These are phyloP conservation scores for Coriaria nepalensis DNA, from an alignment of 306 rosid genomes.

Conservation along the genomic window DNA sequence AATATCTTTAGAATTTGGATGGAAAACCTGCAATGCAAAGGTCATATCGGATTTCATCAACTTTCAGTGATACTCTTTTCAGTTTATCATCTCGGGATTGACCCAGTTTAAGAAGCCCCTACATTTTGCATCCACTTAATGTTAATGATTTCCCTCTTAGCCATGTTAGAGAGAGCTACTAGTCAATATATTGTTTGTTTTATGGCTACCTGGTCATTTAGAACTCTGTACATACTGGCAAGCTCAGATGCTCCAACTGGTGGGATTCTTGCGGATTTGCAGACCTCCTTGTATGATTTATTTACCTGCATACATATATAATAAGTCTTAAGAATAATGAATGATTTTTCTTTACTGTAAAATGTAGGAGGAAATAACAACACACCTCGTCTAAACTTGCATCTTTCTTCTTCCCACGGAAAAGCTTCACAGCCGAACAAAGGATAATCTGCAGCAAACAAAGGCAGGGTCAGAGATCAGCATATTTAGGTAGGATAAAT, in stretches of 20 bases:
- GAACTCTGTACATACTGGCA: slow-evolving; percentile 68
- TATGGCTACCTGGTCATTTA: slow-evolving; percentile 67
- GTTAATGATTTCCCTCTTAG: not conserved
- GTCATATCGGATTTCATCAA: slow-evolving; percentile 59
- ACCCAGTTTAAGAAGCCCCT: slow-evolving; percentile 85
- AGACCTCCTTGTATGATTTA: slow-evolving; percentile 47
- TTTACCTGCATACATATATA: slow-evolving; percentile 42
- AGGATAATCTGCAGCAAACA: slow-evolving; percentile 41
- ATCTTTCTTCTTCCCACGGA: slow-evolving; percentile 68
- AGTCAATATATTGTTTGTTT: not conserved
- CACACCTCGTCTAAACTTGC: slow-evolving; percentile 60
- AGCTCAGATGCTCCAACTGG: slow-evolving; percentile 61
- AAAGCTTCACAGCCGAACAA: slow-evolving; percentile 66
- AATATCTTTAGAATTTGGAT: not conserved
- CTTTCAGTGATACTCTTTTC: slow-evolving; percentile 50
- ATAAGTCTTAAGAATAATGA: no score
- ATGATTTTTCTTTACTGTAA: no score
- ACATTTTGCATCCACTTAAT: slow-evolving; percentile 12
- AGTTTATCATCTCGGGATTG: slow-evolving; percentile 60
- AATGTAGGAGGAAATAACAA: not conserved
- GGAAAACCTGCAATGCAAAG: slow-evolving; percentile 65
- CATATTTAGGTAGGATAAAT: no score
- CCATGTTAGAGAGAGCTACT: not conserved
- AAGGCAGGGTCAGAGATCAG: not conserved
- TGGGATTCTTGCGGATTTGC: slow-evolving; percentile 54